Percentiles rank a stretch among this genome's conserved stretches.
phyloP scores from a whole-genome alignment of 805 yeast genomes.

The Ogataea populi-albae region DNA sequence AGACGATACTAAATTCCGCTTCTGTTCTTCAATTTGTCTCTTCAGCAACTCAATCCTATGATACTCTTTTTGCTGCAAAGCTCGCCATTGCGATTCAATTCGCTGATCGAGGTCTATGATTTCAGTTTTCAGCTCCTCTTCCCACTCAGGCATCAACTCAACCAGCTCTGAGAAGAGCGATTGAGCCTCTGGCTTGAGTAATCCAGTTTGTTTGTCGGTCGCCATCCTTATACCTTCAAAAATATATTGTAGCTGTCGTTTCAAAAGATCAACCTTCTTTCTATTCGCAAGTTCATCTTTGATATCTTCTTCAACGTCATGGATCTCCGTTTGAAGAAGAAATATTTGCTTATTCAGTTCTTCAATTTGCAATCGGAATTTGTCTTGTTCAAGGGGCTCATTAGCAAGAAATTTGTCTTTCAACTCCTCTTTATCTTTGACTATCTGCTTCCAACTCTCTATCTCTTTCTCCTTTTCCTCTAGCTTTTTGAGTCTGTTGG shows the following conservation, averaged over 20 bases:
- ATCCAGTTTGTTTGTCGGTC: conserved; percentile 30
- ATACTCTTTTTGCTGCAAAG: conserved; percentile 37
- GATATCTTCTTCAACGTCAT: conserved; percentile 32
- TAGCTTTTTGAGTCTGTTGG: conserved; percentile 29
- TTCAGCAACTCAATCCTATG: conserved; percentile 27
- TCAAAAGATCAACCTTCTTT: conserved; percentile 26
- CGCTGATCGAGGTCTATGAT: conserved; percentile 31
- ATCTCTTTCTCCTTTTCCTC: conserved; percentile 35
- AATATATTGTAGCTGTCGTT: conserved; percentile 21
- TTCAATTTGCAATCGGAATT: conserved; percentile 22
- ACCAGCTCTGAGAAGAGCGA: conserved; percentile 21
- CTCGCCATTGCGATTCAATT: conserved; percentile 39
- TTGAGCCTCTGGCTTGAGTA: conserved; percentile 28
- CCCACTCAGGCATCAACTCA: conserved; percentile 32
- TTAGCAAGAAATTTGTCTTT: conserved; percentile 13
- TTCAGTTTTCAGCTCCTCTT: conserved; percentile 28
- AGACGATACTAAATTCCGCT: conserved; percentile 2
- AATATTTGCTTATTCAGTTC: conserved; percentile 28
- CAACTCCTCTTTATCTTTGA: conserved; percentile 24
- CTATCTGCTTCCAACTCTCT: conserved; percentile 31
- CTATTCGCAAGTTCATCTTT: conserved; percentile 27
- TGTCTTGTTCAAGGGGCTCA: conserved; percentile 19
- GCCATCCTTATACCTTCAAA: conserved; percentile 23
- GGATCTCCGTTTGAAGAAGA: conserved; percentile 27
- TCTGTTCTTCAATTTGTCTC: conserved; percentile 20